Percentiles rank a stretch among this genome's conserved stretches.
Conservation (phyloP, 129 eudicot species). For the Centaurea solstitialis region DNA sequence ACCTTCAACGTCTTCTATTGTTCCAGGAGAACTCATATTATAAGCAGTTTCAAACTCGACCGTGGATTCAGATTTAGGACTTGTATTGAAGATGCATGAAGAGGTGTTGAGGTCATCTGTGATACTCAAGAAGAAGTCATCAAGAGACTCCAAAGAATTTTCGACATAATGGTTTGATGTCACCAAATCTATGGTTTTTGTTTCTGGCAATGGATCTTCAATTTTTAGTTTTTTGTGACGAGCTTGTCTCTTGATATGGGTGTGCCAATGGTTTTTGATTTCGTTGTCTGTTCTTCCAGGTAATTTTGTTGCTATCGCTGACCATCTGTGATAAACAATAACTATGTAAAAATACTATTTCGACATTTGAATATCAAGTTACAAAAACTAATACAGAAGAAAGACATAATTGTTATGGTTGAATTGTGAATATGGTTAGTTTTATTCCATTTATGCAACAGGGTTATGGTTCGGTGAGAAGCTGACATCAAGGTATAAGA, state of each 20-base stretch:
- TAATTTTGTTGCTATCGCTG: constrained; percentile 24
- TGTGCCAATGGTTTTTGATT: constrained; percentile 36
- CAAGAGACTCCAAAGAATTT: not conserved
- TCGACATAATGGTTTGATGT: not conserved
- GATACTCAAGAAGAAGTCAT: constrained; percentile 5
- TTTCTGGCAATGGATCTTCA: not conserved
- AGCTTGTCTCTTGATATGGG: constrained; percentile 16
- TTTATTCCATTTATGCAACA: not conserved
- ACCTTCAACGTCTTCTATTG: constrained; percentile 10
- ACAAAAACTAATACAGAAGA: not conserved
- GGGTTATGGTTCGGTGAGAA: no score
- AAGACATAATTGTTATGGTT: not conserved
- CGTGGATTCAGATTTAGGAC: not conserved
- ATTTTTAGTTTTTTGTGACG: not conserved
- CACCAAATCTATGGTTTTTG: not conserved
- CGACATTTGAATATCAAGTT: not conserved
- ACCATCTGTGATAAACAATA: constrained; percentile 26
- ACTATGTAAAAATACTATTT: not conserved
- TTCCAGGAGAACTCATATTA: constrained; percentile 13
- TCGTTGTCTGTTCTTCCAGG: constrained; percentile 43
- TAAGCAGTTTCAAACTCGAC: not conserved
- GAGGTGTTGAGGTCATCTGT: not conserved
- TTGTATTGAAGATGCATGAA: not conserved
- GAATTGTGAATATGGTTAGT: not conserved
- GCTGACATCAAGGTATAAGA: no score